These are phyloP conservation scores for Lipomyces sp. DNA, from an alignment of 805 yeast species.

Conservation along the genomic window DNA sequence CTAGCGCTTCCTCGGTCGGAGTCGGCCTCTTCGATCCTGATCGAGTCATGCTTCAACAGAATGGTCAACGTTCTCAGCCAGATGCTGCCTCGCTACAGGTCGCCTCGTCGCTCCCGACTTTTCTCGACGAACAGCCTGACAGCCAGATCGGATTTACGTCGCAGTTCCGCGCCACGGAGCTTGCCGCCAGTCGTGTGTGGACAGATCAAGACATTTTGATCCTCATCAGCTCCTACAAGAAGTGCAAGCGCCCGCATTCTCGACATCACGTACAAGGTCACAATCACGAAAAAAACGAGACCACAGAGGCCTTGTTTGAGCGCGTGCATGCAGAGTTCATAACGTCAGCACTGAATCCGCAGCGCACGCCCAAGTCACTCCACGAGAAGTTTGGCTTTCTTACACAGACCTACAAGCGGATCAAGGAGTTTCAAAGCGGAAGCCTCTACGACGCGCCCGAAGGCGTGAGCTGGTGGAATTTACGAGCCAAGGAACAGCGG, in stretches of 20 bases:
- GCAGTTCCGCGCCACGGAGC: constrained; percentile 1
- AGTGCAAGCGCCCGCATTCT: constrained; percentile 12
- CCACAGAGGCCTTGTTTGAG: constrained; percentile 17
- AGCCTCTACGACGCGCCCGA: constrained; percentile 8
- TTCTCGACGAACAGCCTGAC: too few relatives aligned
- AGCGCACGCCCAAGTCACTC: constrained; percentile 21
- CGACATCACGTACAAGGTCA: constrained; percentile 3
- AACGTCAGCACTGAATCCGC: constrained; percentile 10
- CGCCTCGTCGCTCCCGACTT: too few relatives aligned
- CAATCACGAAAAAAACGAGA: constrained; percentile 5
- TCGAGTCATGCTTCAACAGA: background rate
- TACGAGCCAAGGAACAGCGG: constrained; percentile 19
- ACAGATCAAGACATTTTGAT: constrained; percentile 18
- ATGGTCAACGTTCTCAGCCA: background rate
- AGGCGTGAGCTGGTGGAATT: constrained; percentile 18
- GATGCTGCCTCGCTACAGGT: too few relatives aligned
- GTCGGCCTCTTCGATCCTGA: too few relatives aligned
- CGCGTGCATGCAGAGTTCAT: constrained; percentile 15
- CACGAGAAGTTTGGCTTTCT: constrained; percentile 24
- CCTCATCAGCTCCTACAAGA: constrained; percentile 14
- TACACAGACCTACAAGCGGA: constrained; percentile 18
- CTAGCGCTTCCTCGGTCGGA: too few relatives aligned
- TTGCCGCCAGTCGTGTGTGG: constrained; percentile 13
- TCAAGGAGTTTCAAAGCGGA: constrained; percentile 18
- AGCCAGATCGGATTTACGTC: background rate